Evolutionary conservation across 2,329 filamentous ascomycete genomes (phyloP).

Genomic region (Hymenoscyphus fraxineus): DNA sequence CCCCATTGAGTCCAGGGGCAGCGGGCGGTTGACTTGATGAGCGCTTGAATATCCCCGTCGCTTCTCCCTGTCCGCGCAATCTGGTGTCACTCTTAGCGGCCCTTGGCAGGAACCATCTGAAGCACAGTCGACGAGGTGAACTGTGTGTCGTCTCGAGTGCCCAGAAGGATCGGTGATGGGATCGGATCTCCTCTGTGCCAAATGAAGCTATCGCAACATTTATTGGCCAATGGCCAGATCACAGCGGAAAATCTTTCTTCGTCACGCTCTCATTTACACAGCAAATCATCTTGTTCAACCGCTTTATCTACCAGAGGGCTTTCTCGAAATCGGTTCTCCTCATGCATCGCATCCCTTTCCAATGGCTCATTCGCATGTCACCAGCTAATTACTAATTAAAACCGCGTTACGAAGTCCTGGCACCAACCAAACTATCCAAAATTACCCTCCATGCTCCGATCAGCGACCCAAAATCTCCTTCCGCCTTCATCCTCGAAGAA

Average conservation of each 20-base stretch:
- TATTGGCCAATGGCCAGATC: neutral
- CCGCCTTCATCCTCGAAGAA: no score
- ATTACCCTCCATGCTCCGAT: no score
- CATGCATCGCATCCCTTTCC: neutral
- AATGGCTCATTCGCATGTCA: neutral
- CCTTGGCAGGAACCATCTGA: neutral
- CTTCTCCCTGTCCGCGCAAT: neutral
- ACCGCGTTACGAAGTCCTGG: neutral
- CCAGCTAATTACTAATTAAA: neutral
- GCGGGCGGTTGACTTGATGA: no score
- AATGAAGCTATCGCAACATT: neutral
- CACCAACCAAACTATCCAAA: no score
- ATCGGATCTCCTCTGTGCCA: neutral
- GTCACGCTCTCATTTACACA: neutral
- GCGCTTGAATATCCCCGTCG: no score
- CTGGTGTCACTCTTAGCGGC: neutral
- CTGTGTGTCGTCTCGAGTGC: neutral
- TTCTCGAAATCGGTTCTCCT: neutral
- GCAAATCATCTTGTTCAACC: neutral
- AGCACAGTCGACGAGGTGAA: neutral
- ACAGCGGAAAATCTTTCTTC: neutral
- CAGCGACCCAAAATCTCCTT: no score
- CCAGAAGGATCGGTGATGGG: neutral
- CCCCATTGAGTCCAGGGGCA: no score
- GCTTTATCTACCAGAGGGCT: neutral